Percentiles rank a stretch among this genome's conserved stretches.
Evolutionary conservation across 228 moss, liverwort and hornwort species (phyloP).

Genomic region (Sphagnum fallax): DNA sequence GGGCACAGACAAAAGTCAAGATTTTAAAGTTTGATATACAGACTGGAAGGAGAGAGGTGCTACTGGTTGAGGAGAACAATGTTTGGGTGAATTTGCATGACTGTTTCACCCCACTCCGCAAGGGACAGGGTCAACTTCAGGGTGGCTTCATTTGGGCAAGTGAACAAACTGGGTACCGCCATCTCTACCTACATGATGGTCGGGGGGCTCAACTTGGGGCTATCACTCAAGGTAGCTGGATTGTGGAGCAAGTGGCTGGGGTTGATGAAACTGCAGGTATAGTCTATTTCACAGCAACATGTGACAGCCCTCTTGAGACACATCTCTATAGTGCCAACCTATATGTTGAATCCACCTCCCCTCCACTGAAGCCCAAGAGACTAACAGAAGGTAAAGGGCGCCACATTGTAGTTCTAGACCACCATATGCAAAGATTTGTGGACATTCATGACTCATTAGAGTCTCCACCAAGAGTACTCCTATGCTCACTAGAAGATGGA

Average conservation of each 20-base stretch:
- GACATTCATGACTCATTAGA: conserved; percentile 96
- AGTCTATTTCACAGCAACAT: conserved; percentile 85
- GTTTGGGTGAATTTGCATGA: conserved; percentile 97
- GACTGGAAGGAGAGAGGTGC: conserved; percentile 60
- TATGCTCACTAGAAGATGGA: conserved; percentile 78
- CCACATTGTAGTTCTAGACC: conserved; percentile 94
- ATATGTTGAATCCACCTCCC: conserved; percentile 54
- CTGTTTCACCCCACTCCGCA: conserved; percentile 85
- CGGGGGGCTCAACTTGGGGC: conserved; percentile 70
- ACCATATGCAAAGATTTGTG: conserved; percentile 95
- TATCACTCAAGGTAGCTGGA: conserved; percentile 85
- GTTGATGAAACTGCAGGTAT: conserved; percentile 84
- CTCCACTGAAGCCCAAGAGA: conserved; percentile 70
- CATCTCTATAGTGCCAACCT: conserved; percentile 88
- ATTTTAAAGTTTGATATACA: conserved; percentile 71
- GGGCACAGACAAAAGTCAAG: conserved; percentile 77
- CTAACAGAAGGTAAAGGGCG: conserved; percentile 63
- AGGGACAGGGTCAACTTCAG: conserved; percentile 53
- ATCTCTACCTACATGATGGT: conserved; percentile 73
- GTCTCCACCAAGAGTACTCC: conserved; percentile 82
- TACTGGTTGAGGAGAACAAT: conserved; percentile 82
- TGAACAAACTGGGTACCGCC: conserved; percentile 84
- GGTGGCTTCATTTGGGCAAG: conserved; percentile 97
- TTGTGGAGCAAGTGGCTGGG: conserved; percentile 90
- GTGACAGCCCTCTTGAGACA: conserved; percentile 83